Percentiles rank a stretch among this genome's conserved stretches.
phyloP scores from a whole-genome alignment of 2,329 filamentous ascomycete genomes.

The Gnomoniopsis smithogilvyi region DNA sequence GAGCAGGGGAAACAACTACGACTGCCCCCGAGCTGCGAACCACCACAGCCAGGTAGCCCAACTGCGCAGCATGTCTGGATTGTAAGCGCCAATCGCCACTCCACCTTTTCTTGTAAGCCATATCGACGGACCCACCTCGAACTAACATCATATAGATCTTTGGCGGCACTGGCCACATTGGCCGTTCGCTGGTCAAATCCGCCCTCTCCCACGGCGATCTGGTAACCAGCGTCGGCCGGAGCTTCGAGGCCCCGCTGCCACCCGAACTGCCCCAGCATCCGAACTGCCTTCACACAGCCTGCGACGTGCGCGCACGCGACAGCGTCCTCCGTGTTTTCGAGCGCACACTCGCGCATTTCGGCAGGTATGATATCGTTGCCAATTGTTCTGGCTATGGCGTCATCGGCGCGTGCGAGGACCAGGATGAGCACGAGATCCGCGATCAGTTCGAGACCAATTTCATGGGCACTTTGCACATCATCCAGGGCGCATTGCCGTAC shows the following conservation, averaged over 20 bases:
- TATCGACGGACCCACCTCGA: neutral
- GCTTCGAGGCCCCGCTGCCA: slow-evolving; percentile 69
- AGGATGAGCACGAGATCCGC: slow-evolving; percentile 90
- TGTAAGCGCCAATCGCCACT: slow-evolving; percentile 47
- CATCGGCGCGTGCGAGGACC: slow-evolving; percentile 93
- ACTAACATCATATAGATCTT: slow-evolving; percentile 61
- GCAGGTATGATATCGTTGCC: slow-evolving; percentile 80
- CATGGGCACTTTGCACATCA: slow-evolving; percentile 90
- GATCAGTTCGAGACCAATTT: slow-evolving; percentile 99
- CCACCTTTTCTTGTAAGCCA: slow-evolving; percentile 4
- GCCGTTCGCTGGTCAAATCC: slow-evolving; percentile 80
- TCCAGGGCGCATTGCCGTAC: slow-evolving; percentile 83
- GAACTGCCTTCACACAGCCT: slow-evolving; percentile 77
- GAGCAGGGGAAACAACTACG: slow-evolving; percentile 43
- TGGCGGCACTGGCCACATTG: slow-evolving; percentile 96
- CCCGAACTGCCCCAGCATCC: slow-evolving; percentile 70
- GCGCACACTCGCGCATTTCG: slow-evolving; percentile 69
- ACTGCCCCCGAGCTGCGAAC: slow-evolving; percentile 82
- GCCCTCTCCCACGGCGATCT: slow-evolving; percentile 78
- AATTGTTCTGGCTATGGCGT: slow-evolving; percentile 96
- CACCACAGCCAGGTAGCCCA: slow-evolving; percentile 68
- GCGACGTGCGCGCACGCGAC: slow-evolving; percentile 80
- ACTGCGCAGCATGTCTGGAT: slow-evolving; percentile 83
- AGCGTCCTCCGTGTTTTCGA: slow-evolving; percentile 73
- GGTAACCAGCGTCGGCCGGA: slow-evolving; percentile 82